Evolutionary conservation across 2,329 filamentous ascomycete genomes (phyloP), one percentile per base, ranked within the genome.

Genomic region (Purpureocillium takamizusanense): DNA sequence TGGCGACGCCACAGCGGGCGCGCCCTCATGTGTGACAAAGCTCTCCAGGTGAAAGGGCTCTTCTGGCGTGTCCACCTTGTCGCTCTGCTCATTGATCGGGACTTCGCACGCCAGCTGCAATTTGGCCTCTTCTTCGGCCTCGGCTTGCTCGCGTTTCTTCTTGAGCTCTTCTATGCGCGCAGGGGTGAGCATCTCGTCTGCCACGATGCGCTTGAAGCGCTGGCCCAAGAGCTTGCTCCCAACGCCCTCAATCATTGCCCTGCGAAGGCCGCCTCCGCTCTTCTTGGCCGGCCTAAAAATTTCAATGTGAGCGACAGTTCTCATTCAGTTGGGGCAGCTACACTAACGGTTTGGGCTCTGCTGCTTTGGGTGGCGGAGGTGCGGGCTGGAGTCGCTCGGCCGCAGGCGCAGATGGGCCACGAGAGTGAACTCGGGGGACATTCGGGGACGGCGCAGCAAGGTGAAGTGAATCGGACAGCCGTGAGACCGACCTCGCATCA

Each of bases 121-220:
- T 10, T 25, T 25, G 21, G 21, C 21, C 21, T 25, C 21, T 25
- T 25, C 21, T 28, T 52, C 44, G 25, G 35, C 25, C n/a, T 45
- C 42, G 3, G 47, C 49, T 31, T 51, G 46, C 39, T 59, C 53
- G 21, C 56, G 50, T 16, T 46, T 64, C 50, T 55, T 58, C 35
- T 60, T 66, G 16, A 69, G 62, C 36, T 64, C 60, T 46, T 73
- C 65, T 17, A 78, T 57, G 29, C 68, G 66, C 27, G 66, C 63
- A 14, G 73, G 68, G 10, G 74, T 72, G 11, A 78, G 55, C 61
- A 78, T 75, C 56, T 81, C 76, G 37, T 78, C 72, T 0, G 67
- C 74, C 43, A 80, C 74, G 38, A 73, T 63, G 34, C 66, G 66
- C 43, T 65, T 65, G 51, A 80, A 77, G 33, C 72, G 61, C 32